phyloP scores from a whole-genome alignment of 2,329 filamentous ascomycete genomes.

The Claviceps lovelessii region DNA sequence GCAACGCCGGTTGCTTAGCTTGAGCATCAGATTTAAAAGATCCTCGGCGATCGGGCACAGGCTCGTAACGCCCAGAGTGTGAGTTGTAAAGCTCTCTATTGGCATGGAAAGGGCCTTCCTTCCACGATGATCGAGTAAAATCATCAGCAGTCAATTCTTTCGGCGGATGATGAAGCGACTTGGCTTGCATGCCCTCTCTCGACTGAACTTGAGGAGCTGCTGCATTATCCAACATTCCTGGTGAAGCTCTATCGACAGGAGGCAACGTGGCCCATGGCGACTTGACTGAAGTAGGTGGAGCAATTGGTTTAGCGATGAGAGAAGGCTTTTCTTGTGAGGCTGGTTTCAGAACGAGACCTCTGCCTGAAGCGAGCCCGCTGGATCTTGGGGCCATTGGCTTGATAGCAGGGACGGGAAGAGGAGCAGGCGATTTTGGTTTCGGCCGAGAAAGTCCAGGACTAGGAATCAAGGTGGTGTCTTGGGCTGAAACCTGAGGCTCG shows the following conservation, averaged over 20 bases:
- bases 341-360: slow-evolving; percentile 51
- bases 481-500: slow-evolving; percentile 24
- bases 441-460: slow-evolving; percentile 18
- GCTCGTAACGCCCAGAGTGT: slow-evolving; percentile 87
- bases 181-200: slow-evolving; percentile 39
- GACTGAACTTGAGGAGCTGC: slow-evolving; percentile 34
- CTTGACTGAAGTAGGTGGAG: slow-evolving; percentile 56
- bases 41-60: slow-evolving; percentile 63
- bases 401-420: slow-evolving; percentile 16
- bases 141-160: slow-evolving; percentile 91
- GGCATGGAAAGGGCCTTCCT: slow-evolving; percentile 48
- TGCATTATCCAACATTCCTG: slow-evolving; percentile 45
- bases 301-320: slow-evolving; percentile 56
- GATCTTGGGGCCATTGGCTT: slow-evolving; percentile 30
- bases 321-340: slow-evolving; percentile 54
- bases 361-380: slow-evolving; percentile 35
- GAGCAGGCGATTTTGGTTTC: slow-evolving; percentile 31
- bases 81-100: slow-evolving; percentile 82
- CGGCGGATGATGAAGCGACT: slow-evolving; percentile 38
- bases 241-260: slow-evolving; percentile 68
- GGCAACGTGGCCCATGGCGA: slow-evolving; percentile 86
- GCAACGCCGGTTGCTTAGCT: slow-evolving; percentile 57
- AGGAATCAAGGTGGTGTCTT: slow-evolving; percentile 13
- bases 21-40: slow-evolving; percentile 52
- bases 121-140: slow-evolving; percentile 72